Conservation (phyloP, 1,284 basidiomycete species). For the Neotropicomus parvogracilis region DNA sequence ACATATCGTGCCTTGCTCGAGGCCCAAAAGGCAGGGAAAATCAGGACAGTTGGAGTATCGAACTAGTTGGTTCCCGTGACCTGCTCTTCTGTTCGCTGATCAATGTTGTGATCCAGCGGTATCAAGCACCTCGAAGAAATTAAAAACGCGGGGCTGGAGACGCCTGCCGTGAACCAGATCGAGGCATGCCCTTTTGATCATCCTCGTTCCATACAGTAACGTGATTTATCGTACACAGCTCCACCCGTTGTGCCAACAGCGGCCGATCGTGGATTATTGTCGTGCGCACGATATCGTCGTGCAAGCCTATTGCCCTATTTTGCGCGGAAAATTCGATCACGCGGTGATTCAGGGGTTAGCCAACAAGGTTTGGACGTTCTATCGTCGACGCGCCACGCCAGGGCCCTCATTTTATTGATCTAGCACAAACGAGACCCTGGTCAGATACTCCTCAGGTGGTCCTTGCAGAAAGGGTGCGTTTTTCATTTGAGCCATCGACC, state of each 20-base stretch:
- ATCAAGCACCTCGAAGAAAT: constrained; percentile 80
- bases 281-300: constrained; percentile 62
- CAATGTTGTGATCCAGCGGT: constrained; percentile 41
- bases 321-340: constrained; percentile 57
- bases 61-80: constrained; percentile 57
- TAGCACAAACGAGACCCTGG: constrained; percentile 56
- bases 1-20: constrained; percentile 65
- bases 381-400: constrained; percentile 4
- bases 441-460: constrained; percentile 81
- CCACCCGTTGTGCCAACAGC: constrained; percentile 83
- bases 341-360: constrained; percentile 52
- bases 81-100: neutral
- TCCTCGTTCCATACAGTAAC: constrained; percentile 6
- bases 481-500: no score
- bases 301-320: constrained; percentile 76
- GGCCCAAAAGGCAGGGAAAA: constrained; percentile 59
- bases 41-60: constrained; percentile 71
- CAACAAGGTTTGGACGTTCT: constrained; percentile 44
- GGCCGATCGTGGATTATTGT: constrained; percentile 77
- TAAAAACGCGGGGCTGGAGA: constrained; percentile 50
- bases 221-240: constrained; percentile 42
- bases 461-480: constrained; percentile 72
- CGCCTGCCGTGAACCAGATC: constrained; percentile 82
- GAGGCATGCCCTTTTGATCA: constrained; percentile 46
- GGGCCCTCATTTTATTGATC: constrained; percentile 1